Conservation (phyloP, 169 alveolate genomes). For the Eimeria sp. region DNA sequence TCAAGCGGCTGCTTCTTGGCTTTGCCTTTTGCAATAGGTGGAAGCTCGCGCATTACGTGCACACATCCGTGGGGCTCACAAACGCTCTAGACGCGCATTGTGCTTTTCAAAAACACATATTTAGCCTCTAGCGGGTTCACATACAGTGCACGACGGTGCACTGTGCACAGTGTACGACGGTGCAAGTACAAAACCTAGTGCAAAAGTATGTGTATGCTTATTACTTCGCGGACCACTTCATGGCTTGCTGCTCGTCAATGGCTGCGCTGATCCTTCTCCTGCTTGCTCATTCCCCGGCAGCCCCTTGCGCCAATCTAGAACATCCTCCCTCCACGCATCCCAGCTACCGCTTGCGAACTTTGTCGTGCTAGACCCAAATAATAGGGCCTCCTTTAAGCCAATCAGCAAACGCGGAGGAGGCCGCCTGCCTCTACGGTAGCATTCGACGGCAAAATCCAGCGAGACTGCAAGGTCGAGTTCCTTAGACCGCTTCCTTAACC, state of each 20-base stretch:
- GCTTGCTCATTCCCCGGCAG: not conserved
- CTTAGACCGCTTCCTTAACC: not conserved
- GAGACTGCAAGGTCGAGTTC: not conserved
- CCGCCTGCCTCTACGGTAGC: not conserved
- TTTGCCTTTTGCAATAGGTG: not conserved
- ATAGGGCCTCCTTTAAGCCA: not conserved
- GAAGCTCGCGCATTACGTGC: not conserved
- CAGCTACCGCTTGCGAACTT: not conserved
- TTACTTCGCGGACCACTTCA: not conserved
- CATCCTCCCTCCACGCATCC: constrained; percentile 4
- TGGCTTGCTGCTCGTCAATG: not conserved
- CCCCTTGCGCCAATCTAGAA: not conserved
- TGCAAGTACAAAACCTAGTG: not conserved
- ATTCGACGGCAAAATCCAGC: not conserved
- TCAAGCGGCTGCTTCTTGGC: not conserved
- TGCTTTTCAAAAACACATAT: not conserved
- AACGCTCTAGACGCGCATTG: not conserved
- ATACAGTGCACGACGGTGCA: not conserved
- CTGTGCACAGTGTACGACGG: not conserved
- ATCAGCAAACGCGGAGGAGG: constrained; percentile 8
- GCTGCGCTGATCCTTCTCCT: not conserved
- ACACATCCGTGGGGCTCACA: not conserved
- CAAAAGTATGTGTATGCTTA: not conserved
- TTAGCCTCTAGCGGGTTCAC: not conserved
- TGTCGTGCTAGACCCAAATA: not conserved